phyloP scores from a whole-genome alignment of 2,329 filamentous ascomycete species.

The Cladosporium austrohemisphaericum region DNA sequence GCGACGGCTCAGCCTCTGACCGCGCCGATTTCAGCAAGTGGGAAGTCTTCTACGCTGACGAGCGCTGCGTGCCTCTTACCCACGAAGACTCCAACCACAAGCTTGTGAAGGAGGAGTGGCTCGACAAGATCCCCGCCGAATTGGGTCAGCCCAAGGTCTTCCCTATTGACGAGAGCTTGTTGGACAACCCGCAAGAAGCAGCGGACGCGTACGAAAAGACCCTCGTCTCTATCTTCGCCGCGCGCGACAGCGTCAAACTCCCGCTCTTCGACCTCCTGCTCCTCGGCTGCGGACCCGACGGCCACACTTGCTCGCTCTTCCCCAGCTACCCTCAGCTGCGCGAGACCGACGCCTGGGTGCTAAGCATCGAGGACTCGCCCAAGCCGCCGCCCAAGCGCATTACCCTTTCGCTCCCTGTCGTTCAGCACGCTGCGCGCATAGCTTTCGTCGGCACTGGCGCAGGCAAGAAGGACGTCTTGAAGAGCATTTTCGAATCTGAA shows the following conservation, averaged over 20 bases:
- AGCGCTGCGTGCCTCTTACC: conserved; percentile 88
- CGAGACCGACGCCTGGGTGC: conserved; percentile 87
- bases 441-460: conserved; percentile 88
- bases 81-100: conserved; percentile 93
- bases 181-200: conserved; percentile 82
- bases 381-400: conserved; percentile 91
- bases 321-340: conserved; percentile 82
- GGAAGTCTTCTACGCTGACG: conserved; percentile 98
- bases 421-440: conserved; percentile 79
- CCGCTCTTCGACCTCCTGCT: conserved; percentile 94
- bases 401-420: conserved; percentile 86
- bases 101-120: conserved; percentile 78
- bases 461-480: conserved; percentile 87
- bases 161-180: conserved; percentile 66
- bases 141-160: conserved; percentile 68
- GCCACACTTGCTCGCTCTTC: conserved; percentile 96
- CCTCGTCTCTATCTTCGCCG: conserved; percentile 81
- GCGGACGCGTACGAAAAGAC: conserved; percentile 90
- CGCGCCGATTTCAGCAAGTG: conserved; percentile 76
- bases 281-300: conserved; percentile 90
- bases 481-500: conserved; percentile 80
- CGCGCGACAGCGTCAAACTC: conserved; percentile 87
- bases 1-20: conserved; percentile 55
- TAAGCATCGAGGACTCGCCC: conserved; percentile 85
- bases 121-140: conserved; percentile 77